Conservation (phyloP, 257 asterid species). For the Solanum lycopersicoides region DNA sequence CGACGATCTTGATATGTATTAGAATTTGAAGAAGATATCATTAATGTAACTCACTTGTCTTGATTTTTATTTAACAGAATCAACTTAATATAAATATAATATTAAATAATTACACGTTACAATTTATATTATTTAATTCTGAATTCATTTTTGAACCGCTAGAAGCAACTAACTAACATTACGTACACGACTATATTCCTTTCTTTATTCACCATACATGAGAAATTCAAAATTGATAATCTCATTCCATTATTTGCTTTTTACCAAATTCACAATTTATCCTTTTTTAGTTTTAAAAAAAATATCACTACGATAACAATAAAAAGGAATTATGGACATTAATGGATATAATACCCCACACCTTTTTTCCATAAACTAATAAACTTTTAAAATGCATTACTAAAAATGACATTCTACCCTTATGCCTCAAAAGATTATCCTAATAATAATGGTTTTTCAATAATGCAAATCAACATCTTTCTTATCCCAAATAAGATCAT, state of each 20-base stretch:
- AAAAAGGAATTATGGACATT: not conserved
- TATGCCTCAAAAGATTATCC: not conserved
- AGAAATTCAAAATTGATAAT: not conserved
- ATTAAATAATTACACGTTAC: accelerated
- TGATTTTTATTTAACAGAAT: too few relatives aligned
- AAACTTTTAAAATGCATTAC: not conserved
- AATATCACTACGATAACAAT: not conserved
- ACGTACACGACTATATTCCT: not conserved
- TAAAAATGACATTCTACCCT: not conserved
- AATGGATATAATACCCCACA: not conserved
- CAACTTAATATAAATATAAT: too few relatives aligned
- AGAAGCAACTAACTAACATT: not conserved
- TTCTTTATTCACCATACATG: not conserved
- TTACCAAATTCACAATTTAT: not conserved
- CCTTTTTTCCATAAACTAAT: not conserved
- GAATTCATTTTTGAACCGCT: not conserved
- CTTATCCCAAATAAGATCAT: not conserved
- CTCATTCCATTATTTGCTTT: not conserved
- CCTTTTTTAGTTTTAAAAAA: not conserved
- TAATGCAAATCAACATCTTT: not conserved
- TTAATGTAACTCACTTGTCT: too few relatives aligned
- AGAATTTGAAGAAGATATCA: not conserved
- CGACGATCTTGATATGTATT: not conserved
- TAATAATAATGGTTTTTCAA: not conserved
- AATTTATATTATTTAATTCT: not conserved